phyloP scores from a whole-genome alignment of 768 basidiomycete genomes.

The Tylopilus vinaceipallidus region DNA sequence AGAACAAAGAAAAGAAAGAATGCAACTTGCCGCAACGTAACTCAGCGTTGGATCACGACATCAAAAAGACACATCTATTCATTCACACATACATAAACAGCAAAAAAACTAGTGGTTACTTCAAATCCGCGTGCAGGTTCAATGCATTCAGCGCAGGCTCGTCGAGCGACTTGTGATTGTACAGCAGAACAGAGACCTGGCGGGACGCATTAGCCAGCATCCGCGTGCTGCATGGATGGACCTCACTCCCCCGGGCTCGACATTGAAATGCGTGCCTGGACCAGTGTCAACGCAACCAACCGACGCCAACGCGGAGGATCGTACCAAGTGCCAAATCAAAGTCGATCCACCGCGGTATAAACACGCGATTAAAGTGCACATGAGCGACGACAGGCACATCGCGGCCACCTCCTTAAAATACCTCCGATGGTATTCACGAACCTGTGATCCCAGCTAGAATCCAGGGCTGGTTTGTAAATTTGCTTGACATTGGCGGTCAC shows the following conservation, averaged over 20 bases:
- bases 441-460: conserved; percentile 37
- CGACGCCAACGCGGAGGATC: conserved; percentile 7
- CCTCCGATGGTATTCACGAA: conserved; percentile 67
- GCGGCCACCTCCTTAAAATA: conserved; percentile 70
- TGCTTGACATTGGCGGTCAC: conserved; percentile 65
- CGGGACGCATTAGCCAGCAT: conserved; percentile 5
- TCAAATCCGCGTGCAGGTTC: conserved; percentile 57
- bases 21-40: conserved; percentile 12
- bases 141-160: conserved; percentile 78
- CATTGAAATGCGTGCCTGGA: conserved; percentile 73
- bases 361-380: conserved; percentile 73
- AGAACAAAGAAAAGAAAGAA: conserved; percentile 10
- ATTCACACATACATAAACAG: conserved; percentile 24
- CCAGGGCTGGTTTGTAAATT: not conserved
- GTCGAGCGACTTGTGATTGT: conserved; percentile 75
- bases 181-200: conserved; percentile 76
- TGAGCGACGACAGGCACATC: conserved; percentile 92
- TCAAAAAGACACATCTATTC: conserved; percentile 1
- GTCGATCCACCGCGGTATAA: conserved; percentile 81
- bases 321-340: conserved; percentile 60
- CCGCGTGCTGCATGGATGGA: not conserved
- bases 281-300: conserved; percentile 8
- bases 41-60: conserved; percentile 11
- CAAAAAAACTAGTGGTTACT: conserved; percentile 17
- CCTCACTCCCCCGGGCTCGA: conserved; percentile 80